phyloP scores from a whole-genome alignment of 2,329 filamentous ascomycete genomes.

The Xylaria sp. region DNA sequence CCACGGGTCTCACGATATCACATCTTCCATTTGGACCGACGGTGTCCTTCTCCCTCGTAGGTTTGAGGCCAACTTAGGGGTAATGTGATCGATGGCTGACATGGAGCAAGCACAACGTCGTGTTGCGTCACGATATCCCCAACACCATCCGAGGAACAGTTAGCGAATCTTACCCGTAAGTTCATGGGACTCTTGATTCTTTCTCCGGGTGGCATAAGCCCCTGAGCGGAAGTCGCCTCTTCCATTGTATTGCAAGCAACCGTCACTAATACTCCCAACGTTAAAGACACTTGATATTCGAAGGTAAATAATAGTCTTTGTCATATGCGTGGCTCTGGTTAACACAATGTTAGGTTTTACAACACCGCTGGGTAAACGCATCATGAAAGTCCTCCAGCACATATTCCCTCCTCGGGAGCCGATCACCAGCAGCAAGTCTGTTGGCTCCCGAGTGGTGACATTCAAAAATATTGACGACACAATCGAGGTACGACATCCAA shows the following conservation, averaged over 20 bases:
- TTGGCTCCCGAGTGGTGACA: slow-evolving; percentile 83
- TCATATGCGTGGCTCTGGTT: background rate
- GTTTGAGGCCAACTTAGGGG: slow-evolving; percentile 29
- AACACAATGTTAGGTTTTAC: slow-evolving; percentile 54
- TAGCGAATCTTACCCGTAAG: slow-evolving; percentile 65
- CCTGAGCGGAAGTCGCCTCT: too few relatives aligned
- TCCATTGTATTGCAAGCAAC: too few relatives aligned
- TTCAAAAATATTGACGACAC: slow-evolving; percentile 93
- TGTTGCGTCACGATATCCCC: slow-evolving; percentile 87
- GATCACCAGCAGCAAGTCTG: slow-evolving; percentile 56
- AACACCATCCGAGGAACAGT: slow-evolving; percentile 71
- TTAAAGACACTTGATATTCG: slow-evolving; percentile 82
- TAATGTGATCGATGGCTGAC: slow-evolving; percentile 1
- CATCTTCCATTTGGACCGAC: slow-evolving; percentile 78
- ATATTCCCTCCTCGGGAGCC: slow-evolving; percentile 85
- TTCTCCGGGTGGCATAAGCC: background rate
- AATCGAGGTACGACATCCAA: slow-evolving; percentile 54
- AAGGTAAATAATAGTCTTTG: slow-evolving; percentile 41
- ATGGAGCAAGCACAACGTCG: slow-evolving; percentile 64
- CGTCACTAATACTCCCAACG: background rate
- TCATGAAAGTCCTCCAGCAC: slow-evolving; percentile 89
- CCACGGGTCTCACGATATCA: slow-evolving; percentile 77
- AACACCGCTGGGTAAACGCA: slow-evolving; percentile 70
- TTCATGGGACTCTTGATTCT: background rate
- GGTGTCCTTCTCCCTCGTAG: slow-evolving; percentile 67